These are phyloP conservation scores for Puya raimondii DNA, from an alignment of 176 grass and related monocot species.

Conservation along the genomic window DNA sequence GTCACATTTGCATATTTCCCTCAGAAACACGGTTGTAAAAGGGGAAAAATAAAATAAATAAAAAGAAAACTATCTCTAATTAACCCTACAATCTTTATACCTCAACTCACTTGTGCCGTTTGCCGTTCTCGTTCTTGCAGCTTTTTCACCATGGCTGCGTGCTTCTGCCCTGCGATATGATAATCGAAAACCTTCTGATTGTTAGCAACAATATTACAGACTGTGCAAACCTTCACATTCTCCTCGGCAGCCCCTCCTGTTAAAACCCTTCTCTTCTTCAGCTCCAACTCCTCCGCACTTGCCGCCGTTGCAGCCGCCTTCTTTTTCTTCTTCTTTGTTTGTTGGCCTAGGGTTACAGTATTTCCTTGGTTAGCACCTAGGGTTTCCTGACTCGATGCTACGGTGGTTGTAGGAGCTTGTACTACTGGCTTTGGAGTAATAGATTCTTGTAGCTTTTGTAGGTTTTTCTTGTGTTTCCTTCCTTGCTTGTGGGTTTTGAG, in stretches of 20 bases:
- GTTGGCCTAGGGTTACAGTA: too few relatives aligned
- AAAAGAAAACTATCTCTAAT: too few relatives aligned
- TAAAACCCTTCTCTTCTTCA: constrained; percentile 53
- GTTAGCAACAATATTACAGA: constrained; percentile 68
- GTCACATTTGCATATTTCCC: too few relatives aligned
- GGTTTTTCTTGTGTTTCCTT: constrained; percentile 79
- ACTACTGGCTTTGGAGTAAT: constrained; percentile 35
- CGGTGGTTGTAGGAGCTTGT: constrained; percentile 3
- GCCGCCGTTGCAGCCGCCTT: constrained; percentile 12
- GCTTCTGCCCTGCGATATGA: constrained; percentile 66
- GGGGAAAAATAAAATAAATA: too few relatives aligned
- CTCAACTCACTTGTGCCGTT: background rate
- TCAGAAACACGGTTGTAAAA: too few relatives aligned
- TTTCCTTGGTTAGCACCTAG: too few relatives aligned
- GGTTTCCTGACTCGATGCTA: too few relatives aligned
- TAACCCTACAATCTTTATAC: background rate
- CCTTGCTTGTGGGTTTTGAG: constrained; percentile 57
- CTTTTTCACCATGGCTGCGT: constrained; percentile 49
- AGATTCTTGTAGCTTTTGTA: constrained; percentile 58
- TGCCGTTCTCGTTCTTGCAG: constrained; percentile 20
- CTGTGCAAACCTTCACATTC: constrained; percentile 44
- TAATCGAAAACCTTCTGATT: constrained; percentile 58
- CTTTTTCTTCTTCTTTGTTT: constrained; percentile 24
- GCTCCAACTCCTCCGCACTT: constrained; percentile 42
- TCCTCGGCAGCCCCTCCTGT: constrained; percentile 45